Evolutionary conservation across 129 eudicot genomes (phyloP), one percentile per base, ranked within the genome.

Genomic region (Tanacetum coccineum): DNA sequence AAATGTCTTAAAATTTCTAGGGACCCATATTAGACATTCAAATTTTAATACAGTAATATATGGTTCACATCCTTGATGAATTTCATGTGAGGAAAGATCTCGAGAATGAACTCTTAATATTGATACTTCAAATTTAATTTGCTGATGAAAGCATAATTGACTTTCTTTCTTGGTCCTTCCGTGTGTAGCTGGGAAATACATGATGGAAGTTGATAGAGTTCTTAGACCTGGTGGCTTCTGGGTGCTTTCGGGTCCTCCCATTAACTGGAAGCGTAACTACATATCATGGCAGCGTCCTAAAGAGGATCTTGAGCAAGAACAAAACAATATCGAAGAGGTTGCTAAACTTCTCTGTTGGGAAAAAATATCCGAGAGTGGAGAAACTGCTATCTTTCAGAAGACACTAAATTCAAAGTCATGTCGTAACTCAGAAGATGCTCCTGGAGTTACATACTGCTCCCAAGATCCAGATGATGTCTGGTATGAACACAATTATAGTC

Each of bases 151-250:
- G 40, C 40, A 36, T 36, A 6, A 36, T 58, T 78, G 17, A 15
- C 11, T 26, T 59, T 57, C 19, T 56, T 49, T 13, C 0, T 50
- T 9, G 59, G 50, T 64, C 40, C 52, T 54, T 59, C 28, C 65
- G 55, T 30, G 10, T 79, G 74, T 82, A 93, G 98, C 87, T 71
- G 98, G 98, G 73, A 74, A 83, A 52, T 86, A 84, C 75, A 75
- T 93, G 96, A 88, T 80, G 91, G 98, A 93, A 80, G 95, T 93
- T 67, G 98, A 93, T 79, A 83, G 98, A 76, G 98, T 93, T 65
- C 87, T 93, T 26, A 82, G 98, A 68, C 96, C 96, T 19, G 98
- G 98, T 74, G 98, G 98, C 44, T 93, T 81, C 71, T 93, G 98
- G 98, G 87, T 93, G 47, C 96, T 93, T 76, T 86, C 98, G 10